phyloP scores from a whole-genome alignment of 1,139 yeast genomes.

The Meyerozyma sp. region DNA sequence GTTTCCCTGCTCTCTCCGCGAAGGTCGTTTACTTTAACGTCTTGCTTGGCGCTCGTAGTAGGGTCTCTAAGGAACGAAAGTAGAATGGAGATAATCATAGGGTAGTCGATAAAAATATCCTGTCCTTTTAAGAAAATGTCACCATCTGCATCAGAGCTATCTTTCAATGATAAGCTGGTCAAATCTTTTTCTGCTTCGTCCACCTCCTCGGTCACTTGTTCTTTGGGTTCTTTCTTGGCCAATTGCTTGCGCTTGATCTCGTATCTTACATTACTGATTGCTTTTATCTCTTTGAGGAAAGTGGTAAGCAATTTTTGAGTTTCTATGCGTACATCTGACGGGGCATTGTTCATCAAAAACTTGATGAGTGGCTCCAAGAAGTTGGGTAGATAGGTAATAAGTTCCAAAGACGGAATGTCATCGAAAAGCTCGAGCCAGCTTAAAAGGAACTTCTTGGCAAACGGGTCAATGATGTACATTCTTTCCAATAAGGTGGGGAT shows the following conservation, averaged over 20 bases:
- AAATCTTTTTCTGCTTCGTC: constrained; percentile 5
- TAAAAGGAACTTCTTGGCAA: constrained; percentile 84
- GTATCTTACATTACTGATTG: constrained; percentile 64
- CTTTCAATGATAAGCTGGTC: constrained; percentile 7
- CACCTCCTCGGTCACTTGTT: neutral
- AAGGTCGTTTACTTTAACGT: constrained; percentile 21
- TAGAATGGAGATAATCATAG: constrained; percentile 73
- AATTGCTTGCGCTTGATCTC: constrained; percentile 35
- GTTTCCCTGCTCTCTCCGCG: constrained; percentile 36
- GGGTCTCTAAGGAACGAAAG: constrained; percentile 67
- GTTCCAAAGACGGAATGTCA: constrained; percentile 87
- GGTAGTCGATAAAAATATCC: constrained; percentile 76
- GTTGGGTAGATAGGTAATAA: constrained; percentile 82
- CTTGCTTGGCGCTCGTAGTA: constrained; percentile 17
- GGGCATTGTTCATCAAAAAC: constrained; percentile 72
- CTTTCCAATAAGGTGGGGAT: constrained; percentile 88
- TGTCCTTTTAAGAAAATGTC: constrained; percentile 72
- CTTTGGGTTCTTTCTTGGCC: constrained; percentile 6
- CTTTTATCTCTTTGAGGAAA: constrained; percentile 73
- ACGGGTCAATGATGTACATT: constrained; percentile 88
- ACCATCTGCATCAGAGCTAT: constrained; percentile 39
- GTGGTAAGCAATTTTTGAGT: constrained; percentile 74
- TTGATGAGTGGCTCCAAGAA: constrained; percentile 81
- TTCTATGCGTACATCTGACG: constrained; percentile 82
- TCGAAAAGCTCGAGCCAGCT: constrained; percentile 90